Evolutionary conservation across 306 rosid genomes (phyloP).

Genomic region (Dicorynia guianensis): DNA sequence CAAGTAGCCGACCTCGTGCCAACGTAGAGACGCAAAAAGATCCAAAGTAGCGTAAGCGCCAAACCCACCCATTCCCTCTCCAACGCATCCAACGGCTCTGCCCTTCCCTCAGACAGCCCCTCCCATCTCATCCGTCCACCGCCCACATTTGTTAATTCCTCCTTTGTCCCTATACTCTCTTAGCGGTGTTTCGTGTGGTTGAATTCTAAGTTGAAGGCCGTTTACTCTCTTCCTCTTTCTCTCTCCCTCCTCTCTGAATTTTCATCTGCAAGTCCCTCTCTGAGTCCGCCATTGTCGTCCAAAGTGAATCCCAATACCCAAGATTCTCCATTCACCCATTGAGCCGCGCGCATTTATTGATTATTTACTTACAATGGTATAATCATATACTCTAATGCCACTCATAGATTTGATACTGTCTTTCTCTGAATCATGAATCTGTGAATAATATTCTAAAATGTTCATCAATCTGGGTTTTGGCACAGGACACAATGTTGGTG

Average conservation of each 20-base stretch:
- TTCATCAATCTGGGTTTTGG: too few relatives aligned
- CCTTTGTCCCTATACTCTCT: conserved; percentile 45
- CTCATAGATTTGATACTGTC: too few relatives aligned
- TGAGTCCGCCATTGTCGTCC: conserved; percentile 21
- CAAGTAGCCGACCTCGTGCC: conserved; percentile 75
- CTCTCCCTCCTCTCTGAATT: background rate
- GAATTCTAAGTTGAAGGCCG: conserved; percentile 65
- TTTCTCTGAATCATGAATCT: too few relatives aligned
- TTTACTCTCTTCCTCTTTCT: conserved; percentile 46
- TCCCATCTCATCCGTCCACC: conserved; percentile 62
- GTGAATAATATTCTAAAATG: too few relatives aligned
- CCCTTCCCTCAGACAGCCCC: conserved; percentile 53
- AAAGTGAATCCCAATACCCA: conserved; percentile 34
- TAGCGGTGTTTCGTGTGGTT: conserved; percentile 55
- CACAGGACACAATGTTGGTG: too few relatives aligned
- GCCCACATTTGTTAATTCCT: conserved; percentile 41
- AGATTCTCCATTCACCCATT: conserved; percentile 34
- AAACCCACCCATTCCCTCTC: conserved; percentile 65
- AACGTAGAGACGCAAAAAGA: conserved; percentile 71
- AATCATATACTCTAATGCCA: too few relatives aligned
- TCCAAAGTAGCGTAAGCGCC: conserved; percentile 95
- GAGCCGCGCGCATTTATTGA: conserved; percentile 41
- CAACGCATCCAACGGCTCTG: conserved; percentile 52
- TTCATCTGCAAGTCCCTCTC: background rate
- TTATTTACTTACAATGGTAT: background rate